A percentile compares a stretch with the other conserved stretches of the same genome.
Evolutionary conservation across 192 early-diverging fungal genomes (phyloP).

Genomic region (Umbelopsis sp.): DNA sequence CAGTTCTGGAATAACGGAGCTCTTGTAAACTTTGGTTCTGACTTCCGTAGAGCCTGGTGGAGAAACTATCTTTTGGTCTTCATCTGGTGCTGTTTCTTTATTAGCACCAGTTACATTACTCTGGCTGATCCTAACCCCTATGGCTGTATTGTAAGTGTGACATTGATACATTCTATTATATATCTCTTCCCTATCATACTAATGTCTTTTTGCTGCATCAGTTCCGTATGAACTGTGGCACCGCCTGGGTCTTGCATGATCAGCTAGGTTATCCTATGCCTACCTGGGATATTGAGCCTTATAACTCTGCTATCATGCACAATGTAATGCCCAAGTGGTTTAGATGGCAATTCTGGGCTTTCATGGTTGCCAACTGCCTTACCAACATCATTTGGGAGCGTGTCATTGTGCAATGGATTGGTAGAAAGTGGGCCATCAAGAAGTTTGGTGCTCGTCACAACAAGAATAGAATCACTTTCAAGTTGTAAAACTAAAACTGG

Average conservation of each 20-base stretch:
- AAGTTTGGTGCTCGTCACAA: conserved; percentile 26
- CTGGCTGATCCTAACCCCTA: conserved; percentile 64
- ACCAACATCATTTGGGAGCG: conserved; percentile 52
- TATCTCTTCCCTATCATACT: not conserved
- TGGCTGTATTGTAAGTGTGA: conserved; percentile 34
- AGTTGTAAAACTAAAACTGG: conserved; percentile 25
- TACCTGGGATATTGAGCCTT: conserved; percentile 49
- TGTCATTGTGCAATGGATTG: conserved; percentile 56
- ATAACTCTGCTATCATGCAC: conserved; percentile 70
- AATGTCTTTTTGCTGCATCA: conserved; percentile 30
- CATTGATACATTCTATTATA: not conserved
- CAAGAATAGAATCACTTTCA: conserved; percentile 30
- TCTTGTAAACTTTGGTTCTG: conserved; percentile 70
- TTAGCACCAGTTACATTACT: conserved; percentile 51
- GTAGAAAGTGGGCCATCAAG: conserved; percentile 43
- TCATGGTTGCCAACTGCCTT: conserved; percentile 44
- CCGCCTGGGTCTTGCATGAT: conserved; percentile 39
- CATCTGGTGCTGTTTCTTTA: conserved; percentile 53
- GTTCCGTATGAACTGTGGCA: conserved; percentile 78
- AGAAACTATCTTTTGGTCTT: conserved; percentile 64
- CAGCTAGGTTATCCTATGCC: conserved; percentile 43
- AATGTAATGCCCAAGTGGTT: conserved; percentile 71
- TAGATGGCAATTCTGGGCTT: conserved; percentile 64
- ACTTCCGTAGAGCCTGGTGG: conserved; percentile 64
- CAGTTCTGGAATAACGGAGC: conserved; percentile 75